Base-by-base conservation (phyloP, 192 early-diverging fungal species). In the Chytriomyces confervae region DNA sequence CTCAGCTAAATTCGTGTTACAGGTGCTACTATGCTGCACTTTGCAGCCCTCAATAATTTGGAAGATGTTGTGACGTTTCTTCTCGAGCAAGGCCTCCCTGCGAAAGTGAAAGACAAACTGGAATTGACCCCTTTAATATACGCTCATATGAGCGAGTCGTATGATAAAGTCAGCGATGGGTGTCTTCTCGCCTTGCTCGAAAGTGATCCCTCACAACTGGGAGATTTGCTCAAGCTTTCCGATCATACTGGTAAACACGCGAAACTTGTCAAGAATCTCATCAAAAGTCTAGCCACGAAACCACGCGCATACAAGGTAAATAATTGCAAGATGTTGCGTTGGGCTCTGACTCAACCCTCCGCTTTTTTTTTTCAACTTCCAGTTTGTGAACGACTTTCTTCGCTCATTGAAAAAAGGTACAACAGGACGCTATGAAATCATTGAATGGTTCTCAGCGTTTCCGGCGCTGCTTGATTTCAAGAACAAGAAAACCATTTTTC, bases 101-200 rank as follows among this genome's bases (percentile, higher is more conserved):
- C 72, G 11, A 74, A 27, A 61, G 16, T 74, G 8, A 74, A 74
- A 44, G 72, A 74, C 62, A 74, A 74, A 44, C 72, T 74, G 27
- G 23, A n/a, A 23, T 62, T 36, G 72, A 74, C 72, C 8, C 72
- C 72, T 11, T 43, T 74, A 8, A 74, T 74, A 62, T 74, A 74
- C 27, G 72, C 72, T 2, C 72, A 74, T 47, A 20, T 44, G n/a
- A 49, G 60, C 18, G 72, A 74, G 45, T 61, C 53, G 7, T 46
- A 18, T 47, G 72, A 74, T 44, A 61, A 74, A 61, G 45, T 74
- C 53, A 16, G 16, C 24, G 72, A 74, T 74, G 72, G 72, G 43
- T 74, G 72, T n/a, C 27, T 74, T 10, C 57, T 74, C 44, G 72
- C 72, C 8, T 46, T 74, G 18, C 45, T 74, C 13, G 72, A 74